These are phyloP conservation scores for Dacryopinax primogenitus DNA, from an alignment of 768 basidiomycete genomes.

Conservation along the genomic window DNA sequence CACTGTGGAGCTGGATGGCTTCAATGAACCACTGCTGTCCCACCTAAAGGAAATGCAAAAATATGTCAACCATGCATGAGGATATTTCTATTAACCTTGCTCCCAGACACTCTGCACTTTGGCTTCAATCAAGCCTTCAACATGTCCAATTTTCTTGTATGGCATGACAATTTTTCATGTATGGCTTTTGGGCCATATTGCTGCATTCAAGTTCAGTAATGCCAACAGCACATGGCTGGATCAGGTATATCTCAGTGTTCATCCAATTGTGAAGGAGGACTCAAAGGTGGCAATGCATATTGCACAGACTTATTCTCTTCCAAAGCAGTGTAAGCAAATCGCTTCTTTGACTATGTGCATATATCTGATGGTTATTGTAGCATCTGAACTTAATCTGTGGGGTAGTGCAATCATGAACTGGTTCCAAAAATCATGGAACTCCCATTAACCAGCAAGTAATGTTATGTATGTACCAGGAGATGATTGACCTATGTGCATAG, in stretches of 20 bases:
- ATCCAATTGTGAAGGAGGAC: background rate
- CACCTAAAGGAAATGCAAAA: background rate
- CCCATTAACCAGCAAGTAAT: background rate
- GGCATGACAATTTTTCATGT: background rate
- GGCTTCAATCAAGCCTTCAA: background rate
- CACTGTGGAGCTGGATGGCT: background rate
- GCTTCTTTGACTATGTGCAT: background rate
- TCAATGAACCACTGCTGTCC: background rate
- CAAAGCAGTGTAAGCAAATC: background rate
- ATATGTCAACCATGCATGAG: background rate
- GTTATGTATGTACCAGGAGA: background rate
- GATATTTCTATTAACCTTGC: background rate
- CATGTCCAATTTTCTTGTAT: background rate
- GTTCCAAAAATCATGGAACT: background rate
- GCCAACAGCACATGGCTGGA: background rate
- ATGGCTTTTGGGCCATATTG: background rate
- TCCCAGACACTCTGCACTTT: background rate
- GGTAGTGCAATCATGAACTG: background rate
- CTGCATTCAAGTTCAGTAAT: background rate
- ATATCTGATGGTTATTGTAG: background rate
- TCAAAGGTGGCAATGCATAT: background rate
- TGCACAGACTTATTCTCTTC: background rate
- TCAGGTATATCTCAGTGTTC: background rate
- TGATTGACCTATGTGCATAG: background rate
- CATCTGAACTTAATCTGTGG: background rate